Percentiles rank a stretch among this genome's conserved stretches.
Evolutionary conservation across 1,139 yeast genomes (phyloP).

Genomic region (Yamadazyma diddensiae): DNA sequence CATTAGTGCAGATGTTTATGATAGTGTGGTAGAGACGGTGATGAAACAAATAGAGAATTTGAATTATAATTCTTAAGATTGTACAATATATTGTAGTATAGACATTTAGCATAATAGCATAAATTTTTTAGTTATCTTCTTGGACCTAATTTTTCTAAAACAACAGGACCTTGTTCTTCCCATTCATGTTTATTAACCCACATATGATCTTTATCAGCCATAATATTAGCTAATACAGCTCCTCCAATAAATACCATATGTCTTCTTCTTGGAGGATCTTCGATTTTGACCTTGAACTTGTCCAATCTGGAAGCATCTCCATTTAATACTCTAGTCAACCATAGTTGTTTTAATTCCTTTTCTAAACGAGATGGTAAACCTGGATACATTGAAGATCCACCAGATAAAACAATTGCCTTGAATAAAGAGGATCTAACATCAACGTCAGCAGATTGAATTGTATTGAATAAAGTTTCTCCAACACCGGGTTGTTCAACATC

Average conservation of each 20-base stretch:
- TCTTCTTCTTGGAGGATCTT: constrained; percentile 98
- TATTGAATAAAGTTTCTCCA: constrained; percentile 87
- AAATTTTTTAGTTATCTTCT: constrained; percentile 42
- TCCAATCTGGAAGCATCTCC: constrained; percentile 85
- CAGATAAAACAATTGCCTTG: constrained; percentile 90
- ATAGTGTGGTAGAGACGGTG: constrained; percentile 40
- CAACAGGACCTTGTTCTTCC: constrained; percentile 93
- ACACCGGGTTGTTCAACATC: constrained; percentile 97
- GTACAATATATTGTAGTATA: constrained; percentile 4
- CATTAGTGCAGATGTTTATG: constrained; percentile 39
- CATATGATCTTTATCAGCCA: constrained; percentile 98
- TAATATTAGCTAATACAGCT: constrained; percentile 94
- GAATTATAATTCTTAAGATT: constrained; percentile 26
- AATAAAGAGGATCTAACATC: constrained; percentile 86
- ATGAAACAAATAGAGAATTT: constrained; percentile 39
- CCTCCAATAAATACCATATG: constrained; percentile 99
- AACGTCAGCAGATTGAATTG: constrained; percentile 91
- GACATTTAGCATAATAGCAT: constrained; percentile 3
- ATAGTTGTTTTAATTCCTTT: constrained; percentile 91
- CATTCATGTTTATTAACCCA: constrained; percentile 96
- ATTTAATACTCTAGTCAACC: constrained; percentile 85
- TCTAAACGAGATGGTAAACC: constrained; percentile 95
- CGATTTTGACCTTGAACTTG: constrained; percentile 93
- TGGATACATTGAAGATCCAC: constrained; percentile 99
- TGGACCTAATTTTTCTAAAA: constrained; percentile 89